Conservation (phyloP, 805 yeast genomes). For the Ogataea ramenticola region DNA sequence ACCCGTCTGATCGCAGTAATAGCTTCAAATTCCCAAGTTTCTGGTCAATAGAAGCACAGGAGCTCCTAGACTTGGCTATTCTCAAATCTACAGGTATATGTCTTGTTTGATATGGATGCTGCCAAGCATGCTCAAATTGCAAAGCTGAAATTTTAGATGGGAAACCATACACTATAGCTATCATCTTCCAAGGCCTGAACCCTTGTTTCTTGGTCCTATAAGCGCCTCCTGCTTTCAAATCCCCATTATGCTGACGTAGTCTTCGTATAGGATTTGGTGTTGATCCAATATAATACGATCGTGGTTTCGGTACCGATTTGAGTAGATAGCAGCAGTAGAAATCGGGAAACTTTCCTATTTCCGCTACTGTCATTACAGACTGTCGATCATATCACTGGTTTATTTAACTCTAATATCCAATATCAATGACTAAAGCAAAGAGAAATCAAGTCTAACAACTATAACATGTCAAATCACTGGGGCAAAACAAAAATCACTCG, state of each 20-base stretch:
- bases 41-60: slow-evolving; percentile 36
- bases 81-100: slow-evolving; percentile 39
- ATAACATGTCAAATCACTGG: too few species aligned
- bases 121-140: slow-evolving; percentile 84
- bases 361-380: neutral
- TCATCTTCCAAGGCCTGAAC: slow-evolving; percentile 70
- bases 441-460: too few species aligned
- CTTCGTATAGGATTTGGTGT: slow-evolving; percentile 68
- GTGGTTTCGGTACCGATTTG: slow-evolving; percentile 49
- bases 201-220: slow-evolving; percentile 50
- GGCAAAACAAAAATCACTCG: too few species aligned
- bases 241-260: slow-evolving; percentile 76
- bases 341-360: slow-evolving; percentile 18
- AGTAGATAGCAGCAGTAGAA: slow-evolving; percentile 71
- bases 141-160: slow-evolving; percentile 63
- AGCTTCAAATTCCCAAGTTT: slow-evolving; percentile 41
- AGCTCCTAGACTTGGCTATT: slow-evolving; percentile 28
- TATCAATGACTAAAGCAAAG: too few species aligned
- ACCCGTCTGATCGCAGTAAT: slow-evolving; percentile 35
- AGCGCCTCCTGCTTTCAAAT: slow-evolving; percentile 58
- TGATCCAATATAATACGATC: slow-evolving; percentile 70
- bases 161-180: slow-evolving; percentile 58
- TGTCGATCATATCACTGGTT: neutral
- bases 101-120: slow-evolving; percentile 60
- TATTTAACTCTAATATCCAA: too few species aligned